Base-by-base conservation (phyloP, 768 basidiomycete genomes). In the Coprinopsis cinerea region DNA sequence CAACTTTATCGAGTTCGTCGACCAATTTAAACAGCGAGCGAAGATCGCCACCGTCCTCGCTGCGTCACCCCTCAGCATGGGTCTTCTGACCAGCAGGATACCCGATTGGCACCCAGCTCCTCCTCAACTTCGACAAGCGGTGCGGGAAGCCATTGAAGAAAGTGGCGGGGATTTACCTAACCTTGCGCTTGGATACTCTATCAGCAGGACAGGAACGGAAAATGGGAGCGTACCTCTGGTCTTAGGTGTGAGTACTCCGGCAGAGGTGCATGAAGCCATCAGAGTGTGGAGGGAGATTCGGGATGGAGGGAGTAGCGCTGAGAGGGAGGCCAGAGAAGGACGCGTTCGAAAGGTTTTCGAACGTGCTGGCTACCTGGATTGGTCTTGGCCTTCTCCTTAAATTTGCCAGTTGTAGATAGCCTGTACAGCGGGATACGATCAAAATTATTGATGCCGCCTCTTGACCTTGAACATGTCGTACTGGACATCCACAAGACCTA, bases 21-120 rank as follows among this genome's bases (percentile, higher is more conserved):
- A 74, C 10, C 74, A 76, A 34, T 75, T 92, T 48, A 69, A 71
- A 54, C 61, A 67, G 17, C 82, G 85, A 20, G 89, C 88, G 0
- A 68, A 77, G 44, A 76, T 94, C 37, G 61, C 64, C 48, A 85
- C 88, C 48, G 70, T 94, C 24, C 47, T 92, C 44, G 71, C 83
- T 2, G 92, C 92, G 1, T 91, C 90, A 1, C 92, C 92, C 6
- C 72, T 94, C 46, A 83, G 78, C 61, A 93, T 93, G 91, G 85
- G 84, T 0, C 76, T 93, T 2, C 74, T 94, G 27, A 80, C 81
- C 0, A 55, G 67, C 2, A 62, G 61, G 0, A 72, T 76, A 2
- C 85, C 85, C 1, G 11, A 63, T 2, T 93, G 90, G 91, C 89
- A 92, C 59, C 88, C 90, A 14, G 88, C 88, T 4, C 76, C 88